These are phyloP conservation scores for Spergularia marina DNA, from an alignment of 148 eudicot genomes.

Conservation along the genomic window DNA sequence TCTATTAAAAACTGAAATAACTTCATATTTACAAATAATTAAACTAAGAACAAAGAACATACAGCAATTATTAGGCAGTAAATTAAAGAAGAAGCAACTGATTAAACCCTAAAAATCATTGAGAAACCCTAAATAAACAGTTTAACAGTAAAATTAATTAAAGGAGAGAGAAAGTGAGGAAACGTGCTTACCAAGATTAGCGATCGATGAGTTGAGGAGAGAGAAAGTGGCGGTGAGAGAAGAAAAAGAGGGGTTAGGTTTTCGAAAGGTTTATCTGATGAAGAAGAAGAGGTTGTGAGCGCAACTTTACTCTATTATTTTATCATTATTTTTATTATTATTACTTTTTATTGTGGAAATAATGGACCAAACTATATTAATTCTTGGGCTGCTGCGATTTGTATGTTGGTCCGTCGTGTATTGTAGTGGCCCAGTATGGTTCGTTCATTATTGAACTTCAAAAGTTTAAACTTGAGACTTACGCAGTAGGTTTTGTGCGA, in stretches of 20 bases:
- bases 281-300: background rate
- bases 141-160: background rate
- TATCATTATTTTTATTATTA: background rate
- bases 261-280: background rate
- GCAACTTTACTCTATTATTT: background rate
- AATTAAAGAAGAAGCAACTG: background rate
- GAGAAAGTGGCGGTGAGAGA: background rate
- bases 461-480: too few relatives aligned
- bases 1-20: background rate
- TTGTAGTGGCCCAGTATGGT: too few relatives aligned
- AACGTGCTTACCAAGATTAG: too few relatives aligned
- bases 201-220: background rate
- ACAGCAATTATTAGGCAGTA: too few relatives aligned
- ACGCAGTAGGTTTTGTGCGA: too few relatives aligned
- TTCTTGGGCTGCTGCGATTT: too few relatives aligned
- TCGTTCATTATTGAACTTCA: too few relatives aligned
- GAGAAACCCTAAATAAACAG: background rate
- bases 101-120: background rate
- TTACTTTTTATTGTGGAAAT: too few relatives aligned
- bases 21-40: background rate
- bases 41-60: background rate
- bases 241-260: slow-evolving; percentile 3
- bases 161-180: too few relatives aligned
- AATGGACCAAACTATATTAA: too few relatives aligned
- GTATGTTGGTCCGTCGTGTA: too few relatives aligned